Percentiles rank a stretch among this genome's conserved stretches.
phyloP scores from a whole-genome alignment of 805 yeast genomes.

The Sugiyamaella mastotermitis region DNA sequence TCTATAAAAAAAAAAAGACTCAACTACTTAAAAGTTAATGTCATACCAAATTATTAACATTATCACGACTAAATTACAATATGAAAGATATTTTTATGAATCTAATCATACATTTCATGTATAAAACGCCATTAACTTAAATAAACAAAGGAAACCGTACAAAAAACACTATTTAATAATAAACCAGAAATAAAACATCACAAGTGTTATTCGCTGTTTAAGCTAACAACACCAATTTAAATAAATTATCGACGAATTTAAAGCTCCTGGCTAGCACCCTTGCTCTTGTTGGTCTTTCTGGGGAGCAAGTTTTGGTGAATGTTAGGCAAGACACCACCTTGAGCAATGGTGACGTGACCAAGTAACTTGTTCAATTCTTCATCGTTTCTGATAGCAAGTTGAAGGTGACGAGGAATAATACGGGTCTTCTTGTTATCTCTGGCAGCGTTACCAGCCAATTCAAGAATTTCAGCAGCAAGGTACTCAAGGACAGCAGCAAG shows the following conservation, averaged over 20 bases:
- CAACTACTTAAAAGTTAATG: too few relatives aligned
- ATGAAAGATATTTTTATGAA: too few relatives aligned
- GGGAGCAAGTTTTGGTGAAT: conserved; percentile 90
- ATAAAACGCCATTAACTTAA: too few relatives aligned
- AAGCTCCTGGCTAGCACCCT: conserved; percentile 36
- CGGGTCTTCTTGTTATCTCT: conserved; percentile 99
- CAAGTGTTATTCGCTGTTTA: too few relatives aligned
- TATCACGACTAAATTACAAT: too few relatives aligned
- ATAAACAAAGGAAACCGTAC: too few relatives aligned
- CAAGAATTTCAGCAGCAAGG: conserved; percentile 95
- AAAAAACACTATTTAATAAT: conserved; percentile 4
- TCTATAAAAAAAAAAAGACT: too few relatives aligned
- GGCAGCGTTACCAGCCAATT: conserved; percentile 98
- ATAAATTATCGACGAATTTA: conserved; percentile 14
- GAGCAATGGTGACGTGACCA: conserved; percentile 92
- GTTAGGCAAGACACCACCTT: conserved; percentile 99
- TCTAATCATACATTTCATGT: too few relatives aligned
- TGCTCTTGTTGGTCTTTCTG: conserved; percentile 41
- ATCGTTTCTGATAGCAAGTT: conserved; percentile 97
- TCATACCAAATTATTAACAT: too few relatives aligned
- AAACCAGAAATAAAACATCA: conserved; percentile 5
- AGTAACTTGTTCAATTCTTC: conserved; percentile 95
- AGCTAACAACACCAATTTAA: neutral
- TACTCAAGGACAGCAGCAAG: conserved; percentile 95
- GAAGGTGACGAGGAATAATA: conserved; percentile 98